Conservation (phyloP, 2,329 filamentous ascomycete species). For the Onygenales sp. region DNA sequence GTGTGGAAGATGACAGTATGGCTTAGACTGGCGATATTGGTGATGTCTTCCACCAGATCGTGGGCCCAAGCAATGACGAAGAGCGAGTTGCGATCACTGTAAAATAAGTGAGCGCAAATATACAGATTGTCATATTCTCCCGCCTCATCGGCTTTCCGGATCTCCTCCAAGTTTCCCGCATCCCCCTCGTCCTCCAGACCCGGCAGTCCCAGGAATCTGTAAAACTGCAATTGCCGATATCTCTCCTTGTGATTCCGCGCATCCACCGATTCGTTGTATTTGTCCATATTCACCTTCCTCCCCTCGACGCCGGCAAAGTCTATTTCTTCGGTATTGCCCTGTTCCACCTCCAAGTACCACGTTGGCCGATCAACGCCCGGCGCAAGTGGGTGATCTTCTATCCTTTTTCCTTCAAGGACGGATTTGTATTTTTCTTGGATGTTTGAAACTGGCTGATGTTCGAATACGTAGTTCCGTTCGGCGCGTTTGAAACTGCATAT, state of each 20-base stretch:
- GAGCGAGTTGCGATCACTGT: slow-evolving; percentile 47
- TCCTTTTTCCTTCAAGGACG: slow-evolving; percentile 19
- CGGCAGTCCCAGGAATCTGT: slow-evolving; percentile 35
- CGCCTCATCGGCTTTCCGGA: slow-evolving; percentile 16
- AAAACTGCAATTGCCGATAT: slow-evolving; percentile 38
- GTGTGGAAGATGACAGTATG: slow-evolving; percentile 42
- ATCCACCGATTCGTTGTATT: slow-evolving; percentile 32
- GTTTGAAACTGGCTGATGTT: slow-evolving; percentile 21
- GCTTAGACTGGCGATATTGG: slow-evolving; percentile 38
- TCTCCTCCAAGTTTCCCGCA: slow-evolving; percentile 8
- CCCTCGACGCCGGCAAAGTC: slow-evolving; percentile 37
- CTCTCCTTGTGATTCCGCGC: slow-evolving; percentile 20
- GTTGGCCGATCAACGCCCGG: slow-evolving; percentile 28
- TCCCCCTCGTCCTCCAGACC: slow-evolving; percentile 18
- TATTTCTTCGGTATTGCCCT: slow-evolving; percentile 18
- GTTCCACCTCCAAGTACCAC: slow-evolving; percentile 22
- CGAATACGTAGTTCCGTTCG: slow-evolving; percentile 22
- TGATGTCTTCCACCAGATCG: slow-evolving; percentile 30
- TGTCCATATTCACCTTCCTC: slow-evolving; percentile 44
- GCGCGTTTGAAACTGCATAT: slow-evolving; percentile 44
- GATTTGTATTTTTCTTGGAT: slow-evolving; percentile 21
- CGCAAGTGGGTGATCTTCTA: slow-evolving; percentile 23
- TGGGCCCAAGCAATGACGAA: slow-evolving; percentile 43
- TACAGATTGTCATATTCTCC: slow-evolving; percentile 43
- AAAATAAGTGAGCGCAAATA: slow-evolving; percentile 48